These are phyloP conservation scores for Exophiala lecanii-corni DNA, from an alignment of 2,329 filamentous ascomycete species.

Conservation along the genomic window DNA sequence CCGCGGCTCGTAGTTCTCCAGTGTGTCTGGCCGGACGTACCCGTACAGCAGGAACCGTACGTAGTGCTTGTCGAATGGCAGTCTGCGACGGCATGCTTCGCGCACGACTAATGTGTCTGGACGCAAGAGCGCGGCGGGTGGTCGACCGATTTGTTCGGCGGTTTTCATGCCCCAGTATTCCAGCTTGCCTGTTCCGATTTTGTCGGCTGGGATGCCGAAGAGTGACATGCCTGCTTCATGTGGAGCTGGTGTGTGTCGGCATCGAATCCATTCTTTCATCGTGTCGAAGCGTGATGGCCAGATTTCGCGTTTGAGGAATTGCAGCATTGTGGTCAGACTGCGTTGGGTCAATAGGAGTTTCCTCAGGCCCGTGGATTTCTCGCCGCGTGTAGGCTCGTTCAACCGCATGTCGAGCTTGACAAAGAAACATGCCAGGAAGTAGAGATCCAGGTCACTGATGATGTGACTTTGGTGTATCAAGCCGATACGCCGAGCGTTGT, in stretches of 20 bases:
- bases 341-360: conserved; percentile 59
- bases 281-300: conserved; percentile 49
- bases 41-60: conserved; percentile 48
- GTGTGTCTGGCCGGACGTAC: conserved; percentile 51
- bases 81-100: conserved; percentile 25
- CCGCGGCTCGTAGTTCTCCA: conserved; percentile 49
- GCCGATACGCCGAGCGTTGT: conserved; percentile 50
- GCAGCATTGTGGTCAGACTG: conserved; percentile 52
- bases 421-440: conserved; percentile 60
- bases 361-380: conserved; percentile 45
- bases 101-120: conserved; percentile 28
- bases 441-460: conserved; percentile 59
- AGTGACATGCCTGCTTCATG: conserved; percentile 26
- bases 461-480: conserved; percentile 51
- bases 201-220: conserved; percentile 48
- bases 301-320: conserved; percentile 55
- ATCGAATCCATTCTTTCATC: conserved; percentile 54
- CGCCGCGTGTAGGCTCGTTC: conserved; percentile 57
- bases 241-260: conserved; percentile 43
- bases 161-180: conserved; percentile 52
- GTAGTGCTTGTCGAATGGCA: conserved; percentile 21
- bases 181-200: conserved; percentile 51
- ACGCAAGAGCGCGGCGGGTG: conserved; percentile 21
- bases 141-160: conserved; percentile 7
- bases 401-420: conserved; percentile 69